Base-by-base conservation (phyloP, 441 rosid genomes). In the Francoa sonchifolia region DNA sequence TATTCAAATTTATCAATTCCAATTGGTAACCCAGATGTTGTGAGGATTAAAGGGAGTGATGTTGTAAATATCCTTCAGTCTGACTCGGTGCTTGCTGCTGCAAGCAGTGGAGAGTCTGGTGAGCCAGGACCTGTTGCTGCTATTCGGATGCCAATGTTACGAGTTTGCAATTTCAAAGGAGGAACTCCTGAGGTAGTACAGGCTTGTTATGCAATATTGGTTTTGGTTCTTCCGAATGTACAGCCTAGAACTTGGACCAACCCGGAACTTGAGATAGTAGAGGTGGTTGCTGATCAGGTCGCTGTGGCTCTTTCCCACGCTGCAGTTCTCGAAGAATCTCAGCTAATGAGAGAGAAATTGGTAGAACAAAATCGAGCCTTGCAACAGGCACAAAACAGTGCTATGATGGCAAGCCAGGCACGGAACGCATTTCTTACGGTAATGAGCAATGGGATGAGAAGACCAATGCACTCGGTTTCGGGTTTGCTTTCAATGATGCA, bases 251-350 rank as follows among this genome's bases (percentile, higher is more conserved):
- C 66, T 22, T 90, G 98, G 96, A 74, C 63, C 68, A 63, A 66
- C 51, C 88, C 72, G 57, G 98, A 86, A 46, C 47, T 74, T 9
- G 98, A 86, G 74, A 90, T 90, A 48, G 71, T 86, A 25, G 71
- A 90, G 52, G 98, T 86, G 34, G 98, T 90, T 18, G 98, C 98
- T 1, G 96, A 80, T 61, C 96, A 90, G 62, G 96, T 90, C 18
- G 87, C 96, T 2, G 96, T 90, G 52, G 98, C 98, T 17, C 71
- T 90, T 44, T 87, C 96, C 48, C 98, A 90, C 57, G 96, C 98
- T 11, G 90, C 95, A 8, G 77, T 82, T 58, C 90, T 90, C 6
- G 98, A 90, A 42, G 98, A 90, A 44, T 90, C 98, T 14, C 96
- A 85, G 56, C 68, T 68, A 2, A 90, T 90, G 94, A 85, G 94